Base-by-base conservation (phyloP, 1,284 basidiomycete genomes). In the Caloboletus firmus region DNA sequence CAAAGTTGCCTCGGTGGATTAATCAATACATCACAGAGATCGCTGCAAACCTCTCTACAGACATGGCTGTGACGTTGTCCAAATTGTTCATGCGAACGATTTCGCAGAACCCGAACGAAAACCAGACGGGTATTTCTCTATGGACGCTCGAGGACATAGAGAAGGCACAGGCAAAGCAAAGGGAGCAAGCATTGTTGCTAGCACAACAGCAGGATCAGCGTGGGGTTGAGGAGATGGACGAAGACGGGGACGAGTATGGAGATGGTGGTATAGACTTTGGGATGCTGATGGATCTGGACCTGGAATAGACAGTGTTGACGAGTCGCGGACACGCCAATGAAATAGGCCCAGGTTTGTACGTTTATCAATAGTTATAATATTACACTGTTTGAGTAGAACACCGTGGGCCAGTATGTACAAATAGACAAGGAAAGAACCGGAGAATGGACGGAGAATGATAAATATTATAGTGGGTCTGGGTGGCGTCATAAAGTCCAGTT, bases 11-110 rank as follows among this genome's bases (percentile, higher is more conserved):
- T 2, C 89, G 93, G 50, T 99, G 97, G 97, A 99, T 99, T 66
- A 98, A 98, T 70, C 95, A 97, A 71, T 98, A 98, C 69, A 99
- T 99, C 68, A 96, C 93, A 15, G 97, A 99, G 68, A 92, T 95
- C 0, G 93, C 94, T 36, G 91, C 95, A 11, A 99, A 99, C 73
- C 79, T 99, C 51, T 99, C 97, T 9, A 99, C 95, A 9, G 97
- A 99, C 72, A 98, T 99, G 93, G 96, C 96, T 9, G 78, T 99
- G 56, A 94, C 94, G 5, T 79, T 98, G 56, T 95, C 94, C 54
- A 98, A 98, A 74, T 78, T 95, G 45, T 99, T 99, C 74, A 95
- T 99, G 83, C 85, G 97, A 6, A 90, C 91, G 36, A 99, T 99
- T 70, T 98, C 95, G 10, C 97, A 99, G 73, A 95, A 95, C 62